A percentile compares a stretch with the other conserved stretches of the same genome.
Evolutionary conservation across 441 rosid genomes (phyloP).

Genomic region (Hypseocharis bilobata): DNA sequence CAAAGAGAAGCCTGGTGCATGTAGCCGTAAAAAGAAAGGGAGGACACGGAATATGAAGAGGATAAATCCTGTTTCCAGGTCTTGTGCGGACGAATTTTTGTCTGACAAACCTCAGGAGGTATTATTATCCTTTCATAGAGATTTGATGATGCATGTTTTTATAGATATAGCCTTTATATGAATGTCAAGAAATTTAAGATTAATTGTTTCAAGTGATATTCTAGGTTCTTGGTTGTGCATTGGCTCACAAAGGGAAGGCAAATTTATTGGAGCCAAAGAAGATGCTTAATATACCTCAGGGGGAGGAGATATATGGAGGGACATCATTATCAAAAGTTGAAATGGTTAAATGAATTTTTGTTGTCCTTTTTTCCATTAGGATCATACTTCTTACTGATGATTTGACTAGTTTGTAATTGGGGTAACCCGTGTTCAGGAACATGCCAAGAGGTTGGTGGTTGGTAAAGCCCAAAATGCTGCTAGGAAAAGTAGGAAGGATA

Average conservation of each 20-base stretch:
- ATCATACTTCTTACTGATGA: constrained; percentile 23
- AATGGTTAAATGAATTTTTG: constrained; percentile 39
- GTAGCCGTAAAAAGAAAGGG: constrained; percentile 52
- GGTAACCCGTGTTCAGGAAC: constrained; percentile 53
- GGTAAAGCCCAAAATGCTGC: constrained; percentile 43
- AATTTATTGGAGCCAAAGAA: constrained; percentile 35
- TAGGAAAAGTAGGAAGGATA: constrained; percentile 59
- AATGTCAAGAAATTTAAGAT: constrained; percentile 11
- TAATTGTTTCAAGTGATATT: constrained; percentile 21
- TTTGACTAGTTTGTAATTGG: constrained; percentile 38
- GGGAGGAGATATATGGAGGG: constrained; percentile 32
- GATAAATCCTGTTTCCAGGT: constrained; percentile 30
- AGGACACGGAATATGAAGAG: constrained; percentile 41
- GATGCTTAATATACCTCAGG: constrained; percentile 28
- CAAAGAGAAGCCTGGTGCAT: constrained; percentile 41
- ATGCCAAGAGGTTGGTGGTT: constrained; percentile 37
- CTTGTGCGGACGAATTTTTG: constrained; percentile 23
- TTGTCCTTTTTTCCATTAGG: constrained; percentile 28
- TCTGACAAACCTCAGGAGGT: constrained; percentile 42
- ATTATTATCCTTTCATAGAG: constrained; percentile 11
- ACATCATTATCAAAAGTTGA: constrained; percentile 27
- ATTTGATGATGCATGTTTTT: constrained; percentile 1
- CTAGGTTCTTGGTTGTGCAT: constrained; percentile 40
- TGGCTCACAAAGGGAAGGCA: constrained; percentile 25
- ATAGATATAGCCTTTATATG: not conserved